Evolutionary conservation across 768 basidiomycete species (phyloP).

Genomic region (Auricularia cornea): DNA sequence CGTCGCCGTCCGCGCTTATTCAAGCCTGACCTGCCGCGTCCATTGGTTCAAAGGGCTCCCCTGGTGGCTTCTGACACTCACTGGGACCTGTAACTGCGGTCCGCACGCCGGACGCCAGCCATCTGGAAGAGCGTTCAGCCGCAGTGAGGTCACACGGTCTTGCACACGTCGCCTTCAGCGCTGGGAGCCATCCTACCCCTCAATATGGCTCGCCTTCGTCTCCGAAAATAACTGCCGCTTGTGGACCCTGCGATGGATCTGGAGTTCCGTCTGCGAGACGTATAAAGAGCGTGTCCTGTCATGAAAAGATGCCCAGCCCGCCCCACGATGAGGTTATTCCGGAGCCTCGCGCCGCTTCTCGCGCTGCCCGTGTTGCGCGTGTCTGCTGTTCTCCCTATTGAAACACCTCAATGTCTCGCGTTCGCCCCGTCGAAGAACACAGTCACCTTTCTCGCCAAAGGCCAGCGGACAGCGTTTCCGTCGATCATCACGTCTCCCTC

Average conservation of each 20-base stretch:
- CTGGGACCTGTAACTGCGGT: neutral
- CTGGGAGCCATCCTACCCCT: neutral
- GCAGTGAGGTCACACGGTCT: neutral
- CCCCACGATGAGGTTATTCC: neutral
- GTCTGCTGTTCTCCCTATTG: neutral
- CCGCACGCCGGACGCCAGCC: neutral
- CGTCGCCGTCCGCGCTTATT: no score
- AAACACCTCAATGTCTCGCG: neutral
- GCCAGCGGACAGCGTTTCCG: neutral
- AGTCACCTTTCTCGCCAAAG: neutral
- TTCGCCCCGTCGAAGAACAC: neutral
- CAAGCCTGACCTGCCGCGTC: no score
- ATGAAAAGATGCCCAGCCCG: neutral
- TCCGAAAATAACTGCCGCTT: neutral
- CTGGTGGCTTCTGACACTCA: neutral
- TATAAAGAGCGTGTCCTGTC: no score
- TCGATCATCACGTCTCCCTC: conserved; percentile 40
- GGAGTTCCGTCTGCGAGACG: no score
- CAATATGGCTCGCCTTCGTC: neutral
- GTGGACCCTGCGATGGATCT: no score
- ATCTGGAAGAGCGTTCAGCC: neutral
- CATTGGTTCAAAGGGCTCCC: no score
- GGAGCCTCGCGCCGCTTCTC: neutral
- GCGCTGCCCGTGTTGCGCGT: neutral
- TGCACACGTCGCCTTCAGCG: neutral